These are phyloP conservation scores for Rhizoclosmatium globosum DNA, from an alignment of 192 early-diverging fungal species.

Conservation along the genomic window DNA sequence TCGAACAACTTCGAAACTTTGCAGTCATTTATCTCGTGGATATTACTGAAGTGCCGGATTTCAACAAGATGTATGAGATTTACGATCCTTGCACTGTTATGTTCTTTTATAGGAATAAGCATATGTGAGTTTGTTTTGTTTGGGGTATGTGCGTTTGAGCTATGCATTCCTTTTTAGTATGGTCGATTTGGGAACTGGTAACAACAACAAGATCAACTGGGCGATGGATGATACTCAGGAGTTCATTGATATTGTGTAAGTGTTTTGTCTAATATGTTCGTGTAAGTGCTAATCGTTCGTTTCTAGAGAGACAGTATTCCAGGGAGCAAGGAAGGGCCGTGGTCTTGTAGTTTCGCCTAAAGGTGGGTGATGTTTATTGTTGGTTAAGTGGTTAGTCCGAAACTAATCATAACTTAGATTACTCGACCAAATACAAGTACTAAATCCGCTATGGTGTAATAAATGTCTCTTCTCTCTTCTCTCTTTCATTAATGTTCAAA, in stretches of 20 bases:
- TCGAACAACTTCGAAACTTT: constrained; percentile 98
- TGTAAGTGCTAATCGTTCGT: not conserved
- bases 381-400: constrained; percentile 49
- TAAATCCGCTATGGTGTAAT: constrained; percentile 43
- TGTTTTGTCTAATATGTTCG: not conserved
- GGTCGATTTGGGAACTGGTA: constrained; percentile 98
- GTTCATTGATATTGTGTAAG: constrained; percentile 82
- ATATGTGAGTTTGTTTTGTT: constrained; percentile 62
- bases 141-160: constrained; percentile 21
- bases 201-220: constrained; percentile 99
- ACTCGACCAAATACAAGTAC: constrained; percentile 98
- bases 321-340: constrained; percentile 94
- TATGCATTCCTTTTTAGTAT: constrained; percentile 81
- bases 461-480: too few relatives aligned
- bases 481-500: too few relatives aligned
- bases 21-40: constrained; percentile 97
- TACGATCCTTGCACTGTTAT: constrained; percentile 98
- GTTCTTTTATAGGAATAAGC: constrained; percentile 93
- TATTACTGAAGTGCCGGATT: constrained; percentile 90
- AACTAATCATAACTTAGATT: constrained; percentile 52
- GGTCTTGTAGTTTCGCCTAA: constrained; percentile 98
- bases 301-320: constrained; percentile 77
- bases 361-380: constrained; percentile 25
- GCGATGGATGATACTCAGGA: constrained; percentile 94
- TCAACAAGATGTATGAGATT: constrained; percentile 53